A percentile compares a stretch with the other conserved stretches of the same genome.
Conservation (phyloP, 495 filamentous ascomycete species). For the Podospora appendiculata region DNA sequence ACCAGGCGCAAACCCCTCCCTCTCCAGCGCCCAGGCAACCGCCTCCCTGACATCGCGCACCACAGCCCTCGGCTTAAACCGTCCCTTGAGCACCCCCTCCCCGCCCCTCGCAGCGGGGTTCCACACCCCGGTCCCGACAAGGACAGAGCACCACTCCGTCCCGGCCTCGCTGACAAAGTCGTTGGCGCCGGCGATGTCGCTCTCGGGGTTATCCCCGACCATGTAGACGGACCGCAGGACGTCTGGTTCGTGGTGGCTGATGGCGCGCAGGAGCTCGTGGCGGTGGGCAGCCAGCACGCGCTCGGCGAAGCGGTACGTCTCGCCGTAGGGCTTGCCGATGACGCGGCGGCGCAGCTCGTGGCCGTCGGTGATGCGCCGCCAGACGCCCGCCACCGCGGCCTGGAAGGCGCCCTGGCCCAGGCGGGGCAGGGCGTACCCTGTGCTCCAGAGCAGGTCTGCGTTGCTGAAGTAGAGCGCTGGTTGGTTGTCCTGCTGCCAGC, state of each 20-base stretch:
- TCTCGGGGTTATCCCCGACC: constrained; percentile 96
- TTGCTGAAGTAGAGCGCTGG: constrained; percentile 78
- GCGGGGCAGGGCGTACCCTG: constrained; percentile 73
- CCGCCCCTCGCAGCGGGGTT: constrained; percentile 33
- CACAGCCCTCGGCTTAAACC: constrained; percentile 44
- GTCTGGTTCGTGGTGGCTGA: constrained; percentile 10
- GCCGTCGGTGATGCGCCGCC: constrained; percentile 63
- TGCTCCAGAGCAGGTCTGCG: constrained; percentile 83
- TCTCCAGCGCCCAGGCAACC: constrained; percentile 32
- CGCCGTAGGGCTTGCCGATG: constrained; percentile 76
- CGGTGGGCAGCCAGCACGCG: constrained; percentile 56
- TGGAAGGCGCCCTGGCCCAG: constrained; percentile 92
- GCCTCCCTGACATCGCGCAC: constrained; percentile 52
- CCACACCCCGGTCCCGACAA: constrained; percentile 84
- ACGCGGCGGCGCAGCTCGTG: constrained; percentile 51
- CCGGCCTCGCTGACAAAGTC: constrained; percentile 54
- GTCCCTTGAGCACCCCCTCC: constrained; percentile 16
- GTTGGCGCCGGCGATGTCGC: constrained; percentile 88
- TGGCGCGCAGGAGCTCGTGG: constrained; percentile 32
- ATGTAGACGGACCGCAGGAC: constrained; percentile 71
- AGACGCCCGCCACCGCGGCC: constrained; percentile 69
- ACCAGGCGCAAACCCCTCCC: constrained; percentile 19
- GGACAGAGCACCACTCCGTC: constrained; percentile 68
- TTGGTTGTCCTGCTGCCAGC: constrained; percentile 72
- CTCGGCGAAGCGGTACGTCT: constrained; percentile 83